Conservation (phyloP, 2,329 filamentous ascomycete species). For the Simplicillium sp. region DNA sequence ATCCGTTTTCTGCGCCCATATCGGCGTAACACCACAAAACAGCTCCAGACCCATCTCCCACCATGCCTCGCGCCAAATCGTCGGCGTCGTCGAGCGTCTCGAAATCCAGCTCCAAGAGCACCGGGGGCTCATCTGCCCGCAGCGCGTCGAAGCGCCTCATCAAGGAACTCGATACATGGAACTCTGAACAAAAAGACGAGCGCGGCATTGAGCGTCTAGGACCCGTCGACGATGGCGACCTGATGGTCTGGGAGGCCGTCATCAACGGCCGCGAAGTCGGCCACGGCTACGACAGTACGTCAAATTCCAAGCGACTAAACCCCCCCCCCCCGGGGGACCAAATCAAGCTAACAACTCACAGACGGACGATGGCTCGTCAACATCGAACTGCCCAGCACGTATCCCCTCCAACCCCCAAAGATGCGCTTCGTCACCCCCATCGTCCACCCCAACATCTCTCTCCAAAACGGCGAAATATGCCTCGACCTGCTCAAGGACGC, state of each 20-base stretch:
- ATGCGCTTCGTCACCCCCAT: constrained; percentile 77
- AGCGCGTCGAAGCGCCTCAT: constrained; percentile 47
- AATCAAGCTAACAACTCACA: constrained; percentile 15
- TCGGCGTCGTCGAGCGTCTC: constrained; percentile 7
- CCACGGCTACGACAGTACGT: constrained; percentile 45
- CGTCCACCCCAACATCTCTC: constrained; percentile 70
- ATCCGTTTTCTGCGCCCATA: too few species aligned
- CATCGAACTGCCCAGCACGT: constrained; percentile 66
- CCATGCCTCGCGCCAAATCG: constrained; percentile 9
- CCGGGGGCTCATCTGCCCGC: constrained; percentile 24
- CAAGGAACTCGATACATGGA: constrained; percentile 47
- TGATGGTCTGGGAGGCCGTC: constrained; percentile 50
- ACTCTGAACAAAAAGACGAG: constrained; percentile 36
- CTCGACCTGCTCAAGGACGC: constrained; percentile 71
- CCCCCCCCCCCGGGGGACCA: neutral
- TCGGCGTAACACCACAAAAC: too few species aligned
- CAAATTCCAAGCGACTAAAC: neutral
- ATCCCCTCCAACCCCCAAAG: constrained; percentile 69
- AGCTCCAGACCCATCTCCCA: neutral
- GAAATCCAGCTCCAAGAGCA: constrained; percentile 7
- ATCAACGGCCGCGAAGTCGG: constrained; percentile 49
- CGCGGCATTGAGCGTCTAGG: constrained; percentile 50
- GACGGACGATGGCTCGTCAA: constrained; percentile 73
- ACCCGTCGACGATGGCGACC: constrained; percentile 41
- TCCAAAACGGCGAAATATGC: constrained; percentile 79